Percentiles rank a stretch among this genome's conserved stretches.
phyloP scores from a whole-genome alignment of 305 asterid genomes.

The Striga hermonthica region DNA sequence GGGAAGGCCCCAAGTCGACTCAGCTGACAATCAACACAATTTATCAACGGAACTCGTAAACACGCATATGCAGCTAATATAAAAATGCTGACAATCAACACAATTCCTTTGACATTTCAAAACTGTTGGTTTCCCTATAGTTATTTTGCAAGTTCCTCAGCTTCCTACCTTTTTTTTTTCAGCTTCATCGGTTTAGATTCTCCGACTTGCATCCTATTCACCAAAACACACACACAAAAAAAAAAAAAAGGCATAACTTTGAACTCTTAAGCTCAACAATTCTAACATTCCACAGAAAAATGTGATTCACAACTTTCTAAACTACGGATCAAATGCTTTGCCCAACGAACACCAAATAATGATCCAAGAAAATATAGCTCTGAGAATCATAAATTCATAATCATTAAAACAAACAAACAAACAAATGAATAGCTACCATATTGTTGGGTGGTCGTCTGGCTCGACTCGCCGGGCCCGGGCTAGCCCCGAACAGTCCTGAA shows the following conservation, averaged over 20 bases:
- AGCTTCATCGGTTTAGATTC: constrained; percentile 8
- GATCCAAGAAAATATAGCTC: constrained; percentile 22
- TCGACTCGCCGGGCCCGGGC: too few relatives aligned
- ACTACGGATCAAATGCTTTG: constrained; percentile 1
- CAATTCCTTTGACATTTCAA: too few relatives aligned
- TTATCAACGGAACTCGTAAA: too few relatives aligned
- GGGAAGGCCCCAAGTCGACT: too few relatives aligned
- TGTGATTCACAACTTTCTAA: constrained; percentile 1
- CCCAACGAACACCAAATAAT: constrained; percentile 2
- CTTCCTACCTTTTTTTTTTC: constrained; percentile 8
- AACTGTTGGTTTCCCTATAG: too few relatives aligned
- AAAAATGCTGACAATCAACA: too few relatives aligned
- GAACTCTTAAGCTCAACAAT: constrained; percentile 1
- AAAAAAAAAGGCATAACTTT: not conserved
- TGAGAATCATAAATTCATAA: constrained; percentile 22
- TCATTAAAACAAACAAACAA: not conserved
- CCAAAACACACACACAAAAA: not conserved
- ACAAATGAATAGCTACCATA: too few relatives aligned
- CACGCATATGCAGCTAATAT: too few relatives aligned
- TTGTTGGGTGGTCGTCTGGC: too few relatives aligned
- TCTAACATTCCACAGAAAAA: not conserved
- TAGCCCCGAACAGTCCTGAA: too few relatives aligned
- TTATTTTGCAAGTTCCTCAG: constrained; percentile 8
- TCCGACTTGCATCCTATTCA: constrained; percentile 9
- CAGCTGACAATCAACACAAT: too few relatives aligned